Evolutionary conservation across 2,329 filamentous ascomycete genomes (phyloP).

Genomic region (Lachnellula cervina): DNA sequence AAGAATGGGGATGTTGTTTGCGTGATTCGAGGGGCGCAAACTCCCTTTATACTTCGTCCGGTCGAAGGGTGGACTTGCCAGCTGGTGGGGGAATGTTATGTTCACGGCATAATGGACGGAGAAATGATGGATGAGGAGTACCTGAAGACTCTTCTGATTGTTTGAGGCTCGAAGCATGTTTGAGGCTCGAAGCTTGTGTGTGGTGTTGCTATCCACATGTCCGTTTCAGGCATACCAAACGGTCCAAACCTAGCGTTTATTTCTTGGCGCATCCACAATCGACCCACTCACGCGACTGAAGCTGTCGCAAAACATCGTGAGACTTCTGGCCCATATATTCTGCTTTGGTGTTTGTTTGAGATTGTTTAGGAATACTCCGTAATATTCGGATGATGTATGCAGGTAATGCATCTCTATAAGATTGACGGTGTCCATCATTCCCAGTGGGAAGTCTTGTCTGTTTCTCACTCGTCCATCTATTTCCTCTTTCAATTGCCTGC

Average conservation of each 20-base stretch:
- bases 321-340: background rate
- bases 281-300: conserved; percentile 7
- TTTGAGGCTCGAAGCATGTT: too few species aligned
- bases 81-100: background rate
- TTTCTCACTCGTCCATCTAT: conserved; percentile 2
- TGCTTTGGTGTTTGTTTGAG: conserved; percentile 1
- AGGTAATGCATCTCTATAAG: conserved; percentile 1
- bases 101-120: background rate
- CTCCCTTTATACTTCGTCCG: background rate
- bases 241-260: background rate
- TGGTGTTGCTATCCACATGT: too few species aligned
- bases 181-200: too few species aligned
- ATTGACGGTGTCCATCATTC: background rate
- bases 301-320: conserved; percentile 5
- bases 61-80: background rate
- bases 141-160: too few species aligned
- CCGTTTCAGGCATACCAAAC: too few species aligned
- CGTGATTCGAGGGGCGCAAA: background rate
- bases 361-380: background rate
- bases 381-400: background rate
- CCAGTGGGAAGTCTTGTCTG: background rate
- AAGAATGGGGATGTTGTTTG: background rate
- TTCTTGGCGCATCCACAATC: background rate
- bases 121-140: background rate
- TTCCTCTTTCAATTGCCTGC: conserved; percentile 1